Evolutionary conservation across 257 asterid genomes (phyloP), one percentile per base, ranked within the genome.

Genomic region (Cordia subcordata): DNA sequence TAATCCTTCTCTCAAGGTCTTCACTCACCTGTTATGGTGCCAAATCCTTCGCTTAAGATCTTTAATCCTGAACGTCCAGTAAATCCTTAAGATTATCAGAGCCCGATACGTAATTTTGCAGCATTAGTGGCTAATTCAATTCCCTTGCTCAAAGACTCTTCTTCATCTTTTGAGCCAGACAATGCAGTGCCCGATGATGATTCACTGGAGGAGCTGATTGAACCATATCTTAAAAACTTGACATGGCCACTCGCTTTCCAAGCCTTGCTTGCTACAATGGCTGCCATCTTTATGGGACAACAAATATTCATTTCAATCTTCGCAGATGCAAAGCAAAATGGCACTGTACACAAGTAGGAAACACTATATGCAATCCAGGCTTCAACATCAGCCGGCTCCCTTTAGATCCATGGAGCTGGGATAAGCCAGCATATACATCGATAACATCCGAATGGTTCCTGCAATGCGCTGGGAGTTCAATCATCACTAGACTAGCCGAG

Each of bases 401-500:
- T 8, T 5, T 10, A 11, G 58, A 52, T 39, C 64, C 80, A 8
- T 83, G 86, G 82, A 23, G 52, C 0, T 80, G 82, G 87, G 81
- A 68, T 22, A 14, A 13, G 37, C 81, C 85, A 1, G 58, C 55
- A 0, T 9, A 37, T 54, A 37, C 76, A 16, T 78, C 91, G 39
- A 74, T 58, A 52, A 10, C 78, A 8, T 78, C 85, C 5, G 80
- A 78, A 62, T 83, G 90, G 90, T 73, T 79, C 53, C 77, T 82
- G 27, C 62, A 69, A 18, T 79, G 89, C 19, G 55, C 63, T 1
- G 51, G 62, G 14, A 47, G 23, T 46, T 23, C n/a, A n/a, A n/a
- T n/a, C n/a, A n/a, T n/a, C n/a, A n/a, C n/a, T n/a, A n/a, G n/a
- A n/a, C n/a, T n/a, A n/a, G n/a, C n/a, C n/a, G n/a, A n/a, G n/a